Base-by-base conservation (phyloP, 306 rosid species). In the Casuarina glauca region DNA sequence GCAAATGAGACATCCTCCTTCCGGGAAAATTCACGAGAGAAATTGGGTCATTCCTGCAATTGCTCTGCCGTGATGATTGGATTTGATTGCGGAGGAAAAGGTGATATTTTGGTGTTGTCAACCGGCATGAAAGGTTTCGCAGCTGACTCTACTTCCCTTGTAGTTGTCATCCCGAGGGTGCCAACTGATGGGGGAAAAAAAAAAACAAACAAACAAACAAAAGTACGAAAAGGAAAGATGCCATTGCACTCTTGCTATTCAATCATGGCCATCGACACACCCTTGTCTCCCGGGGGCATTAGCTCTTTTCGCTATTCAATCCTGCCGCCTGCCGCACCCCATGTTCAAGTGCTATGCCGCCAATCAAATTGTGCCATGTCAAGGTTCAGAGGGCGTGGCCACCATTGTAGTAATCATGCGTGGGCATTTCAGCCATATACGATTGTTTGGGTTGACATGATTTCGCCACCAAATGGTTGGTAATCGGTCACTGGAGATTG, bases 391-490 rank as follows among this genome's bases (percentile, higher is more conserved):
- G 71, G 61, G 53, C 48, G 45, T 53, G 45, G 57, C 69, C 74
- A 39, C 54, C 61, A 73, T 74, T 39, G 81, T 66, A 70, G 63
- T 32, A 78, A 77, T 72, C 38, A 84, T 69, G 57, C 4, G 13
- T 70, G 77, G 76, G 81, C 73, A 81, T 73, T 52, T 75, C 48
- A 74, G 82, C 76, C 78, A 73, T 76, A 72, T 63, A 17, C 70
- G 32, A 26, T 77, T 49, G 57, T 62, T 75, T 17, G 6, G 1
- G 43, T 35, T 35, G 74, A 69, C 89, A 88, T 89, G 85, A 89
- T 90, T 85, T 82, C 84, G 44, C 85, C 81, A 87, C 87, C 85
- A 74, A 84, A 85, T 80, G 89, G 91, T 86, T 83, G 92, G 91
- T 89, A 82, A 85, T 83, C 85, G 86, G 92, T 89, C 92, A 80